Evolutionary conservation across 208 protist species (phyloP).

Genomic region (Leishmania martiniquensis): DNA sequence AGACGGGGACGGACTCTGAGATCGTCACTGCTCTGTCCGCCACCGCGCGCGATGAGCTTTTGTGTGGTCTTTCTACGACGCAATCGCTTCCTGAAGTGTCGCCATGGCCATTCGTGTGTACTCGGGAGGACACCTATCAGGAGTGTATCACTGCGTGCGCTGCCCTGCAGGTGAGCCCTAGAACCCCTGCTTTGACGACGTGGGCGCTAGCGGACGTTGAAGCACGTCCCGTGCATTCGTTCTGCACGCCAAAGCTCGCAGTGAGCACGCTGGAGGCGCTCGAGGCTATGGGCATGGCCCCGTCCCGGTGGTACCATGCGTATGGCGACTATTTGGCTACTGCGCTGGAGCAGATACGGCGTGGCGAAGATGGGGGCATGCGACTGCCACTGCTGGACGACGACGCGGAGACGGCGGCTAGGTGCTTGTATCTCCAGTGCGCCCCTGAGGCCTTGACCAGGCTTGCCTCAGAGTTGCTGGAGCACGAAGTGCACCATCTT

Average conservation of each 20-base stretch:
- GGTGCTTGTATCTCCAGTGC: conserved; percentile 27
- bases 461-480: conserved; percentile 38
- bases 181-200: conserved; percentile 1
- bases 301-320: conserved; percentile 17
- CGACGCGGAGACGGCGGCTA: conserved; percentile 33
- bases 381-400: conserved; percentile 23
- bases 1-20: conserved; percentile 1
- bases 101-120: not conserved
- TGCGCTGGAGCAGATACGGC: conserved; percentile 12
- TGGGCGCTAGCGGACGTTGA: conserved; percentile 8
- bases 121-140: conserved; percentile 17
- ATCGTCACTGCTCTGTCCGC: not conserved
- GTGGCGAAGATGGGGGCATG: not conserved
- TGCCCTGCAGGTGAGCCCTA: conserved; percentile 9
- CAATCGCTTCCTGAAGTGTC: not conserved
- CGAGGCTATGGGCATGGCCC: conserved; percentile 27
- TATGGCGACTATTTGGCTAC: conserved; percentile 25
- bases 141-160: conserved; percentile 28
- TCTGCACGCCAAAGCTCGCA: conserved; percentile 46
- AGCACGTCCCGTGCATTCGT: conserved; percentile 25
- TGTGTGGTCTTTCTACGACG: not conserved
- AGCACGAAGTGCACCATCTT: conserved; percentile 36
- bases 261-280: conserved; percentile 50
- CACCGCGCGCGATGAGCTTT: conserved; percentile 6
- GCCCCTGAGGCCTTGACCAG: conserved; percentile 11